Base-by-base conservation (phyloP, 2,329 filamentous ascomycete genomes). In the Penicillium olsonii region DNA sequence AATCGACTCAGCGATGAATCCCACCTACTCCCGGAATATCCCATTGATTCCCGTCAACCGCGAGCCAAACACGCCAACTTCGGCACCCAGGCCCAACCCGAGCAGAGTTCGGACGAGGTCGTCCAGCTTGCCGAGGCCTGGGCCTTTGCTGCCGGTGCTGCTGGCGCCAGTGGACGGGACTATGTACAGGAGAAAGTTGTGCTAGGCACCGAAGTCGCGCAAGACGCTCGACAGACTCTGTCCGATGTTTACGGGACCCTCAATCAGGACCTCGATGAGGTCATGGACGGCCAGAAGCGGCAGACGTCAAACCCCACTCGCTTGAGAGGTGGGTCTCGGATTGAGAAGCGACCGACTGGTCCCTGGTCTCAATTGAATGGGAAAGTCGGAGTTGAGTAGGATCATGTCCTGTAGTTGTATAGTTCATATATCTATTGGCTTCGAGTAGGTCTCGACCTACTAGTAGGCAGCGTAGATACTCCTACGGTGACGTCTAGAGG, bases 11-110 rank as follows among this genome's bases (percentile, higher is more conserved):
- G 65, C 8, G 69, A 73, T 31, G 71, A 74, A 50, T 74, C 71
- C 41, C 71, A 73, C 38, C 61, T 74, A 8, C 69, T 74, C n/a
- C 69, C 71, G 2, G 69, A 73, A 42, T 74, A 73, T 41, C 70
- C 71, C 3, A 60, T 70, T 19, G 56, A 67, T 6, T 61, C 66
- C 17, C 65, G 62, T 27, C 70, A 73, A 42, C 57, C 65, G 5
- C 68, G 67, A 31, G 70, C 70, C 57, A 68, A 70, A 42, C 62
- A 69, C 35, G 62, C 64, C 14, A 61, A 54, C 24, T 56, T 60
- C 15, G 60, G 64, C 3, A 54, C 57, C 37, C 44, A 48, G 10
- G 12, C 45, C 1, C 55, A 50, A 17, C 31, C 55, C n/a, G 61
- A 62, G 10, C 47, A 53, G 20, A 52, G 35, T 11, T 56, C 56